Evolutionary conservation across 495 filamentous ascomycete genomes (phyloP), one percentile per base, ranked within the genome.

Genomic region (Penicillium maclennaniae): DNA sequence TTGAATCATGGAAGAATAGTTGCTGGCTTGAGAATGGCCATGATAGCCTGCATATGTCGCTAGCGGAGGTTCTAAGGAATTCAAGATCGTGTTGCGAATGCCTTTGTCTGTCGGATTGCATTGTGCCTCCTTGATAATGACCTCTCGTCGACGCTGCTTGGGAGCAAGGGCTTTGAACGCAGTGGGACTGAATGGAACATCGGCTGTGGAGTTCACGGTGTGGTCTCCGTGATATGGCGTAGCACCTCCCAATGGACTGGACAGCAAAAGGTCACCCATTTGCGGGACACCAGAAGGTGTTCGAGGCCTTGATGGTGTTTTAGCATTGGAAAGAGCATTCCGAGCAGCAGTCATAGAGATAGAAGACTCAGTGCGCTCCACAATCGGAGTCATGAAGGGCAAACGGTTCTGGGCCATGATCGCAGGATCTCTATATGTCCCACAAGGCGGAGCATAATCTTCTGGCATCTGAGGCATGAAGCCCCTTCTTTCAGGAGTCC

Each of bases 331-430:
- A 43, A 69, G 78, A 72, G 58, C 81, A 75, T 44, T 83, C 69
- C 62, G 76, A 67, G 61, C 73, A 56, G 56, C 74, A 2, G 86
- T 86, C 43, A 80, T 75, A 23, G 86, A 72, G 21, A 95, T 65
- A 0, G 90, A 93, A 19, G 84, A 87, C 69, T 98, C 93, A 0
- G 93, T 98, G 59, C 87, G 87, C 66, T 98, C 93, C 7, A 92
- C 89, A 53, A 98, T 98, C 12, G 93, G 93, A 1, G 93, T 98
- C 93, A 98, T 98, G 68, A 96, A 97, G 34, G 92, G 93, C 7
- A 97, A 76, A 45, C 91, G 85, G 65, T 87, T 95, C 56, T 96
- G 91, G 55, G 89, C 87, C 47, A 84, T 76, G 59, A 89, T 80
- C 2, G 76, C 77, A 56, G 87, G 82, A 59, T 95, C 85, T 55